Percentiles rank a stretch among this genome's conserved stretches.
These are phyloP conservation scores for Nematocida displodere DNA, from an alignment of 371 early-diverging fungal species.

Conservation along the genomic window DNA sequence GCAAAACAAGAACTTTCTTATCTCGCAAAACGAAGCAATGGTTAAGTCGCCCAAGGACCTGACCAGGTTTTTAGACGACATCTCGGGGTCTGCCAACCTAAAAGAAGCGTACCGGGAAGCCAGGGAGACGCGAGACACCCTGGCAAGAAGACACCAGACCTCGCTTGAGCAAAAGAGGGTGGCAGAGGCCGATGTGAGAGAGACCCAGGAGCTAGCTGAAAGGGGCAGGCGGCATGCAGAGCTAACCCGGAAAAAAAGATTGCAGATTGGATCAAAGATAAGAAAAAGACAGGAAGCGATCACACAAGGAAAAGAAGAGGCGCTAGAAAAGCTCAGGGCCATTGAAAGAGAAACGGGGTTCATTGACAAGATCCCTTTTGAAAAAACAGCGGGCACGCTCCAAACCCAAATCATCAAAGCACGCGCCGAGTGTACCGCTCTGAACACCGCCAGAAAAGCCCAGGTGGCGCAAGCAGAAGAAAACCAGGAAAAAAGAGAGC, in stretches of 20 bases:
- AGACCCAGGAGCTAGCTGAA: slow-evolving; percentile 43
- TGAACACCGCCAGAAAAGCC: slow-evolving; percentile 2
- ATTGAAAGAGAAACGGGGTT: not conserved
- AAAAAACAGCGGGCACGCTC: not conserved
- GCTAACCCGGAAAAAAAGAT: slow-evolving; percentile 20
- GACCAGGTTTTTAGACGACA: slow-evolving; percentile 82
- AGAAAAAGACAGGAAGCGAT: not conserved
- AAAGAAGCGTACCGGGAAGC: slow-evolving; percentile 58
- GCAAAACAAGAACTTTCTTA: slow-evolving; percentile 88
- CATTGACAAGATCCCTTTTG: not conserved
- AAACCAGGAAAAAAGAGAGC: not conserved
- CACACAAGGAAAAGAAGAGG: not conserved
- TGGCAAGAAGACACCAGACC: slow-evolving; percentile 47
- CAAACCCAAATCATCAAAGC: slow-evolving; percentile 1
- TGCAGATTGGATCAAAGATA: not conserved
- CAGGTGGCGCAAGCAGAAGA: not conserved
- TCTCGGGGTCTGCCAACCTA: slow-evolving; percentile 71
- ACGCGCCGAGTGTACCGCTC: slow-evolving; percentile 7
- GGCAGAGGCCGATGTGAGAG: slow-evolving; percentile 43
- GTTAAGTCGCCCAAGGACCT: slow-evolving; percentile 85
- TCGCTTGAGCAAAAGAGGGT: slow-evolving; percentile 49
- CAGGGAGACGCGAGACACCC: slow-evolving; percentile 1
- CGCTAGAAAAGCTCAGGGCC: not conserved
- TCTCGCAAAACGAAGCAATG: slow-evolving; percentile 87
- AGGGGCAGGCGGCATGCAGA: slow-evolving; percentile 42